Base-by-base conservation (phyloP, 805 yeast genomes). In the Zygoascus biomembranicola region DNA sequence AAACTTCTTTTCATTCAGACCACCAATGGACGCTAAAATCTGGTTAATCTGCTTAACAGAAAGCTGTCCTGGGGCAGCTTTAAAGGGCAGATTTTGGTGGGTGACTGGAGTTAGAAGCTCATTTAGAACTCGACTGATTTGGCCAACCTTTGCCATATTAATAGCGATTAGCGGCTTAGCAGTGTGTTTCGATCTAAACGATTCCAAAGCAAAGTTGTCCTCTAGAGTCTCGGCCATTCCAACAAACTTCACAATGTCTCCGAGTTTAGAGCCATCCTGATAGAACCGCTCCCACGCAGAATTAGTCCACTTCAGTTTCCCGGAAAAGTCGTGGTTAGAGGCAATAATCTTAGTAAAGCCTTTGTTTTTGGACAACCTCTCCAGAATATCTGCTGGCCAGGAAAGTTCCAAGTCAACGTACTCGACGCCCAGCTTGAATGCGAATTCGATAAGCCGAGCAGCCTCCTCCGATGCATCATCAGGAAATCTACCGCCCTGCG, bases 401-500 rank as follows among this genome's bases (percentile, higher is more conserved):
- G 87, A 76, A 54, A 90, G 75, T 67, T 90, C 95, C 51, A 92
- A 69, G 61, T 90, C 96, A 60, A 90, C 77, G 63, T 73, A 90
- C 57, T 84, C 92, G 55, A 89, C 81, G 50, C 95, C 96, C 55
- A 85, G 70, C 66, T 81, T 85, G 66, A 85, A 75, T 1, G 90
- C 97, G 53, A 85, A 70, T 39, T 67, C 62, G 51, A 80, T 73
- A 54, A 90, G 76, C 14, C 69, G 65, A 55, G 73, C 76, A 54
- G 87, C 76, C 19, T 69, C 62, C 4, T 67, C 75, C 28, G 63
- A 61, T 13, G 78, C 80, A 8, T 72, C 72, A 63, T 86, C 88
- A 1, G 86, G 85, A 70, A 88, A 87, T 44, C 73, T 66, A 23
- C 97, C 97, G 49, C 97, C 97, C 70, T 90, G 96, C 2, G 82